A percentile compares a stretch with the other conserved stretches of the same genome.
These are phyloP conservation scores for Ascocoryne sarcoides DNA, from an alignment of 2,329 filamentous ascomycete species.

Conservation along the genomic window DNA sequence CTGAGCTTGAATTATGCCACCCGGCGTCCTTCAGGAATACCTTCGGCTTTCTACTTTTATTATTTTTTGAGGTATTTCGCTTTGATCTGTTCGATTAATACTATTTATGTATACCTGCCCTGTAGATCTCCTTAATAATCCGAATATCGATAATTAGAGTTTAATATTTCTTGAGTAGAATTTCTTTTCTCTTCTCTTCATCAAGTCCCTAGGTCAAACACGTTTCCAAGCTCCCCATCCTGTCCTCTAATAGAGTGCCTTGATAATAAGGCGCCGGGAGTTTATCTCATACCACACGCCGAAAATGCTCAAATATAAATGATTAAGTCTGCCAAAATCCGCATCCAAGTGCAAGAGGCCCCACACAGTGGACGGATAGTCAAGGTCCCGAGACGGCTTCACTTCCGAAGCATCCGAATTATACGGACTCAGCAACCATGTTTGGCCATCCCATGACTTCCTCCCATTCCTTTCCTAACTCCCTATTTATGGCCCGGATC, in stretches of 20 bases:
- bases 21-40: no score
- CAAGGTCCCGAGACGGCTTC: not conserved
- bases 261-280: not conserved
- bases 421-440: not conserved
- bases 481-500: not conserved
- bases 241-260: not conserved
- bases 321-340: no score
- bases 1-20: no score
- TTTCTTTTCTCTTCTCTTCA: not conserved
- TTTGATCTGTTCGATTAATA: not conserved
- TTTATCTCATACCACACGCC: no score
- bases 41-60: no score
- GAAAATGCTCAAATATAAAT: no score
- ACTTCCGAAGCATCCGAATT: not conserved
- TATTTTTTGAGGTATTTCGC: not conserved
- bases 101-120: not conserved
- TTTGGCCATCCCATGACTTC: constrained; percentile 6
- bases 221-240: not conserved
- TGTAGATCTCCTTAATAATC: not conserved
- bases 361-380: not conserved
- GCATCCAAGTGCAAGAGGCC: not conserved
- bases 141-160: not conserved
- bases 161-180: no score
- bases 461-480: constrained; percentile 4
- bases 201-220: not conserved